A percentile compares a stretch with the other conserved stretches of the same genome.
Evolutionary conservation across 352 stramenopile genomes (phyloP).

Genomic region (Thalassiosira exigua): DNA sequence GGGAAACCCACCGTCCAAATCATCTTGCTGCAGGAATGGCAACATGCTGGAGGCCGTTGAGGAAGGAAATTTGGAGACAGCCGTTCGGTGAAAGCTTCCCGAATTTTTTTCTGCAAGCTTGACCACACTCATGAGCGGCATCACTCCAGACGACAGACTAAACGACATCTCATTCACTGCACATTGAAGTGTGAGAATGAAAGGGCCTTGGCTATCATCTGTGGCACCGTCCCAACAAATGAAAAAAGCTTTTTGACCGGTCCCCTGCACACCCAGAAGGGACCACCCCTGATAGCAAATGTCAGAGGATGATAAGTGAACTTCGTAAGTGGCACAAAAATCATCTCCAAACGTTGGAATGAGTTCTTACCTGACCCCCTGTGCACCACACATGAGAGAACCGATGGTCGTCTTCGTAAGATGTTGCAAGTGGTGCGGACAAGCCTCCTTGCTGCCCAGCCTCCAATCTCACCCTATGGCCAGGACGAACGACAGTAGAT

Average conservation of each 20-base stretch:
- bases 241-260: slow-evolving; percentile 57
- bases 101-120: slow-evolving; percentile 27
- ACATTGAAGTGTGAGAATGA: slow-evolving; percentile 53
- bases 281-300: slow-evolving; percentile 70
- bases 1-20: slow-evolving; percentile 18
- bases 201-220: slow-evolving; percentile 46
- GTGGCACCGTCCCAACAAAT: slow-evolving; percentile 82
- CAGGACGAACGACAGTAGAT: slow-evolving; percentile 36
- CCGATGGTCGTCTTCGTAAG: neutral
- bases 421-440: too few relatives aligned
- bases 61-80: slow-evolving; percentile 5
- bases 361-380: slow-evolving; percentile 42
- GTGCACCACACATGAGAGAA: slow-evolving; percentile 37
- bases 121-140: slow-evolving; percentile 41
- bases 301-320: too few relatives aligned
- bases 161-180: slow-evolving; percentile 1
- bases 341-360: too few relatives aligned
- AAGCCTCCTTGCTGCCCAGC: too few relatives aligned
- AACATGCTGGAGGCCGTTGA: slow-evolving; percentile 14
- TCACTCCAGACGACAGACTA: slow-evolving; percentile 36
- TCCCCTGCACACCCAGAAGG: slow-evolving; percentile 54
- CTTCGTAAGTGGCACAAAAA: too few relatives aligned
- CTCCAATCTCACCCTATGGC: slow-evolving; percentile 33
- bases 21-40: slow-evolving; percentile 36
- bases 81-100: neutral